Evolutionary conservation across 805 yeast species (phyloP), one percentile per base, ranked within the genome.

Genomic region (Grigorovia transvaalensis): DNA sequence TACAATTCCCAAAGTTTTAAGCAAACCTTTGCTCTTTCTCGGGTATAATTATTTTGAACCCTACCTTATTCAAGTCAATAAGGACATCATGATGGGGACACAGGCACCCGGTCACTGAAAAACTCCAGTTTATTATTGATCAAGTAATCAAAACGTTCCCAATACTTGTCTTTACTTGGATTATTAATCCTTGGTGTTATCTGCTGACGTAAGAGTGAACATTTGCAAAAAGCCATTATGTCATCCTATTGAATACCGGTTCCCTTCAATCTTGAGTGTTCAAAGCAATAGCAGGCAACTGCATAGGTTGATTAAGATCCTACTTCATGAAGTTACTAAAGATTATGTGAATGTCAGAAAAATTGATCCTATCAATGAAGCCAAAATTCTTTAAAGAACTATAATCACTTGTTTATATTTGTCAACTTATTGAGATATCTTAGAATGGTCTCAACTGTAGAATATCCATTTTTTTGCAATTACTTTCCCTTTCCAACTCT

Each of bases 81-180:
- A 52, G 51, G 27, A 23, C 27, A 6, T 23, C 27, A 23, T 23
- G 27, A 6, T 23, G 27, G 3, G 15, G 8, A 33, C 15, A 5
- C 38, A 11, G 9, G 4, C 2, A 5, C 15, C 4, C 8, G 11
- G 15, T 9, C 42, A 9, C 15, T 38, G 17, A 60, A 61, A n/a
- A 61, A 42, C 6, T 49, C 51, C 18, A 49, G 48, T 4, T 51
- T 48, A 19, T 46, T 52, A 2, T 56, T 29, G n/a, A 54, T 51
- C 17, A 60, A 48, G 15, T 42, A 50, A 5, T n/a, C 18, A 2
- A 58, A 49, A 45, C 45, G 50, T 2, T 49, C 50, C 56, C 57
- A 56, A 23, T 59, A 50, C 20, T 54, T 54, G 9, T 66, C 70
- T 44, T 65, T 65, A n/a, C 50, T 55, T 3, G 65, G 61, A 2